These are phyloP conservation scores for Rostrohypoxylon terebratum DNA, from an alignment of 495 filamentous ascomycete species.

Conservation along the genomic window DNA sequence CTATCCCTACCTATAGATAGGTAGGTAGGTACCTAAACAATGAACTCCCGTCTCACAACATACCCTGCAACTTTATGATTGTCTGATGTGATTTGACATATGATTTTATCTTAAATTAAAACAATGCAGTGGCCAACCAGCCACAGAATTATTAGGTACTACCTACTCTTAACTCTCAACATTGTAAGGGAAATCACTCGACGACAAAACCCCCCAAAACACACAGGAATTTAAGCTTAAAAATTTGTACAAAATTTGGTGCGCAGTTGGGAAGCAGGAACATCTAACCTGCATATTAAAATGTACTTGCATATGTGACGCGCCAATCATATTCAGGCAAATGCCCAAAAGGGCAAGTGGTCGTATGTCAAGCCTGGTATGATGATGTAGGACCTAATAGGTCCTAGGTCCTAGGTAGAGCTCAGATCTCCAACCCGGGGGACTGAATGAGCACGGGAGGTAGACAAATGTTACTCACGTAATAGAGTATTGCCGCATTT, in stretches of 20 bases:
- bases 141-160: too few species aligned
- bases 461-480: background rate
- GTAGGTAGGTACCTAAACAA: background rate
- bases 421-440: constrained; percentile 11
- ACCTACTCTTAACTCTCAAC: background rate
- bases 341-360: constrained; percentile 42
- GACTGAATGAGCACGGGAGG: background rate
- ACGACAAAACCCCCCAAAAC: background rate
- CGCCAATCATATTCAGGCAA: constrained; percentile 35
- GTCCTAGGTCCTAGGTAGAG: too few species aligned
- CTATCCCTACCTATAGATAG: too few species aligned
- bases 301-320: constrained; percentile 32
- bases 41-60: background rate
- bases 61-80: too few species aligned
- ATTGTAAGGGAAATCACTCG: background rate
- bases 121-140: background rate
- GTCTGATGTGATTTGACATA: background rate
- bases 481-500: background rate
- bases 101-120: background rate
- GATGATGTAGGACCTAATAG: too few species aligned
- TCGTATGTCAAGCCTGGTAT: constrained; percentile 13
- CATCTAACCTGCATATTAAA: constrained; percentile 10
- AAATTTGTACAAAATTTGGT: background rate
- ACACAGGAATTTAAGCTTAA: background rate
- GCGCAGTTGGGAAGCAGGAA: background rate